These are phyloP conservation scores for Citrus maxima DNA, from an alignment of 345 rosid genomes.

Conservation along the genomic window DNA sequence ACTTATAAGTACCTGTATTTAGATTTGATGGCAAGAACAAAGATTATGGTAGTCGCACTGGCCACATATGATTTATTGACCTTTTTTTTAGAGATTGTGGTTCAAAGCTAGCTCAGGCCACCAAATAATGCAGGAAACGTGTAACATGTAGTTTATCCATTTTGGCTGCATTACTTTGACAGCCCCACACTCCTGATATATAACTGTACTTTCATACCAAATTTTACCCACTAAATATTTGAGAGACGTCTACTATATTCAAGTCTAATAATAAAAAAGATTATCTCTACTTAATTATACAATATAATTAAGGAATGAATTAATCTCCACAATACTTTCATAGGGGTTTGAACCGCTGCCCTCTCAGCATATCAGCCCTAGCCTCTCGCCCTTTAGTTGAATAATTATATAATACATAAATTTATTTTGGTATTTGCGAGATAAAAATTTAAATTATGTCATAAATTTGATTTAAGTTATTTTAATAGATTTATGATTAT, in stretches of 20 bases:
- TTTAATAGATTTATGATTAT: no score
- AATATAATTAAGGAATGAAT: no score
- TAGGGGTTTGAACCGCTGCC: no score
- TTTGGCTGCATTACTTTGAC: not conserved
- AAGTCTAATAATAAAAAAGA: fast-evolving
- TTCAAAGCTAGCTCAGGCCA: not conserved
- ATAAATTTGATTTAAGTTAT: no score
- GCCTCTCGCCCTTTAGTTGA: no score
- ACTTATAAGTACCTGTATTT: no score
- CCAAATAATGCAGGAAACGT: not conserved
- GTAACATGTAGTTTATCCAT: not conserved
- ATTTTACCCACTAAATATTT: fast-evolving
- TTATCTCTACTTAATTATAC: fast-evolving
- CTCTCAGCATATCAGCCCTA: no score
- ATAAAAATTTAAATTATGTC: no score
- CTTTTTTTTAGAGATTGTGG: not conserved
- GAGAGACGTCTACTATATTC: fast-evolving
- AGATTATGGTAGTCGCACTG: no score
- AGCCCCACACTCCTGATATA: not conserved
- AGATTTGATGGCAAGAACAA: not conserved
- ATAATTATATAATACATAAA: no score
- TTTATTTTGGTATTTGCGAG: no score
- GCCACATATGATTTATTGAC: not conserved
- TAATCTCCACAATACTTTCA: fast-evolving
- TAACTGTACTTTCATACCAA: not conserved